phyloP scores from a whole-genome alignment of 75 land plant species.

The Larix kaempferi region DNA sequence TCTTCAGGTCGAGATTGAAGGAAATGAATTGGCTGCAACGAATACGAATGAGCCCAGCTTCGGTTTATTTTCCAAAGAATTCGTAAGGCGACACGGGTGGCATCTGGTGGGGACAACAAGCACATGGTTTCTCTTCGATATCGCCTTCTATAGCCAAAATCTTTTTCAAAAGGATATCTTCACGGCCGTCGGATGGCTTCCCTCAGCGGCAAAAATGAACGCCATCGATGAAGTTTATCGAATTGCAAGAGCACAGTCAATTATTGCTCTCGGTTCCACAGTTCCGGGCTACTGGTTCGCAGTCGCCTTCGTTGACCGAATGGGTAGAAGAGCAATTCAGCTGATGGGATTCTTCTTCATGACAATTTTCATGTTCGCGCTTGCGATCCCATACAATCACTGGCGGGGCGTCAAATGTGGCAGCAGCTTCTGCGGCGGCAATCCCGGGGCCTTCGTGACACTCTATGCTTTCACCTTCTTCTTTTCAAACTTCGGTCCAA shows the following conservation, averaged over 20 bases:
- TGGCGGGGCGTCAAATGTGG: slow-evolving; percentile 21
- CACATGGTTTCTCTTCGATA: slow-evolving; percentile 30
- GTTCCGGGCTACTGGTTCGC: slow-evolving; percentile 66
- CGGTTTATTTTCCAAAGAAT: slow-evolving; percentile 29
- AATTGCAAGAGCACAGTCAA: slow-evolving; percentile 42
- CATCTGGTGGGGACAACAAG: slow-evolving; percentile 34
- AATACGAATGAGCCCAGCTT: not conserved
- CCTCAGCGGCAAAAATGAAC: slow-evolving; percentile 28
- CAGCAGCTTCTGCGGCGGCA: slow-evolving; percentile 17
- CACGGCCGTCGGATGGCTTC: slow-evolving; percentile 50
- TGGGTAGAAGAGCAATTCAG: slow-evolving; percentile 45
- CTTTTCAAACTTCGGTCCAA: slow-evolving; percentile 54
- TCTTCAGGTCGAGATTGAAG: slow-evolving; percentile 14
- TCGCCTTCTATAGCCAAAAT: slow-evolving; percentile 30
- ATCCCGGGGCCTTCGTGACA: slow-evolving; percentile 27
- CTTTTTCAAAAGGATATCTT: slow-evolving; percentile 44
- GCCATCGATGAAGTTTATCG: slow-evolving; percentile 40
- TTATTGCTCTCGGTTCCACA: slow-evolving; percentile 52
- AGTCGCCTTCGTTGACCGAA: slow-evolving; percentile 34
- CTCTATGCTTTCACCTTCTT: slow-evolving; percentile 45
- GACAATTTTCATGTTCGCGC: slow-evolving; percentile 53
- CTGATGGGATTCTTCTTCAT: slow-evolving; percentile 49
- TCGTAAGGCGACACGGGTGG: slow-evolving; percentile 18
- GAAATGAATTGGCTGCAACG: not conserved
- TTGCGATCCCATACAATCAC: slow-evolving; percentile 33